These are phyloP conservation scores for Teratosphaeriaceae sp. DNA, from an alignment of 2,329 filamentous ascomycete genomes.

Conservation along the genomic window DNA sequence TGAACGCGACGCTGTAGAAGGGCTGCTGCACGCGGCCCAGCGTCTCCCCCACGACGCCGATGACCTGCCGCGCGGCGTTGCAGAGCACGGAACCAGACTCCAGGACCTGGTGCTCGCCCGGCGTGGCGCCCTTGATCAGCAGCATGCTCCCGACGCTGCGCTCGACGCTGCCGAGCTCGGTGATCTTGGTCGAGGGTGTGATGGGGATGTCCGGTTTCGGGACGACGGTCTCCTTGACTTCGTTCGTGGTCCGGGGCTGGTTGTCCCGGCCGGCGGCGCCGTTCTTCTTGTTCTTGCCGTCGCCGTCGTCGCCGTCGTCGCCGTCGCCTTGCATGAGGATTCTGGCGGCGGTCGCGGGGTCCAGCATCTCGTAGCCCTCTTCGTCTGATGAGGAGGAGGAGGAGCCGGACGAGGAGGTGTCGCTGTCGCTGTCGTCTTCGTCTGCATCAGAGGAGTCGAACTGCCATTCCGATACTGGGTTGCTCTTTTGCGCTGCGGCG, in stretches of 20 bases:
- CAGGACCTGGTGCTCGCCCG: constrained; percentile 77
- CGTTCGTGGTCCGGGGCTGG: constrained; percentile 73
- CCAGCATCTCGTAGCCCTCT: constrained; percentile 63
- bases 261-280: no score
- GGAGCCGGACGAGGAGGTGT: constrained; percentile 30
- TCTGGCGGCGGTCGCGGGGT: constrained; percentile 74
- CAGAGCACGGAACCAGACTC: constrained; percentile 81
- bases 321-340: constrained; percentile 79
- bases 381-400: constrained; percentile 48
- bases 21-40: constrained; percentile 81
- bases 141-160: constrained; percentile 71
- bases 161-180: constrained; percentile 67
- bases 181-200: constrained; percentile 68
- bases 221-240: constrained; percentile 47
- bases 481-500: constrained; percentile 40
- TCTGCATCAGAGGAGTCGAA: constrained; percentile 56
- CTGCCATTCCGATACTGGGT: constrained; percentile 73
- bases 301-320: constrained; percentile 71
- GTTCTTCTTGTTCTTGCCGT: constrained; percentile 43
- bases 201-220: constrained; percentile 71
- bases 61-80: constrained; percentile 63
- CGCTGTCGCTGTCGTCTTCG: constrained; percentile 35
- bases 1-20: constrained; percentile 75
- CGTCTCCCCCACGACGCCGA: constrained; percentile 76
- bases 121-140: constrained; percentile 69